Evolutionary conservation across 2,329 filamentous ascomycete genomes (phyloP), one percentile per base, ranked within the genome.

Genomic region (Coleophoma cylindrospora): DNA sequence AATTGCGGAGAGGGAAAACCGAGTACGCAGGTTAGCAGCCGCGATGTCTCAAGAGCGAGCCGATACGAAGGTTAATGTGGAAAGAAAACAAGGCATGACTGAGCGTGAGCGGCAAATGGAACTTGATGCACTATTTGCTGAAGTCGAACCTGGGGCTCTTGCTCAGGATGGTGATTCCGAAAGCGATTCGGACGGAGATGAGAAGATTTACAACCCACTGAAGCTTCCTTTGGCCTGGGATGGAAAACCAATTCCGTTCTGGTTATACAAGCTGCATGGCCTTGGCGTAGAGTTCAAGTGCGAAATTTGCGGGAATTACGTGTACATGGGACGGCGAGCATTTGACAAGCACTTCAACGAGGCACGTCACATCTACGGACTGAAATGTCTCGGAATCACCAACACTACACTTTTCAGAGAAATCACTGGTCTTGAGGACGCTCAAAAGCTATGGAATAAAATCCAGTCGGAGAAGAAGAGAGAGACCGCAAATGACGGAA

Each of bases 311-410:
- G 94, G 94, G 50, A 97, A 97, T 69, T 96, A 91, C 64, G 91
- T 96, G n/a, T 97, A 97, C 73, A 96, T 96, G 87, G 94, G 94
- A 14, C 81, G 94, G 21, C 83, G 94, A 45, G 91, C 91, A 1
- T 99, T 96, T 61, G 94, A 99, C 66, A 99, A 99, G 75, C 94
- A 99, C 68, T 99, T 99, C 72, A 95, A 91, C 59, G 94, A 99
- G 68, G 84, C 89, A 9, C 77, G 91, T 48, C 94, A 99, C 65
- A 87, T 97, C 45, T 94, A 96, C 65, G 94, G 94, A 1, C 73
- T 99, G 58, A 94, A 95, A 68, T 96, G 92, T 64, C 73, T 99
- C 46, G 95, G 95, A 17, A 94, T 99, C 65, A 95, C 86, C 8
- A 94, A 95, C 64, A 91, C 91, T 2, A 85, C 85, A 27, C 74